Evolutionary conservation across 306 rosid species (phyloP).

Genomic region (Fagus sylvatica): DNA sequence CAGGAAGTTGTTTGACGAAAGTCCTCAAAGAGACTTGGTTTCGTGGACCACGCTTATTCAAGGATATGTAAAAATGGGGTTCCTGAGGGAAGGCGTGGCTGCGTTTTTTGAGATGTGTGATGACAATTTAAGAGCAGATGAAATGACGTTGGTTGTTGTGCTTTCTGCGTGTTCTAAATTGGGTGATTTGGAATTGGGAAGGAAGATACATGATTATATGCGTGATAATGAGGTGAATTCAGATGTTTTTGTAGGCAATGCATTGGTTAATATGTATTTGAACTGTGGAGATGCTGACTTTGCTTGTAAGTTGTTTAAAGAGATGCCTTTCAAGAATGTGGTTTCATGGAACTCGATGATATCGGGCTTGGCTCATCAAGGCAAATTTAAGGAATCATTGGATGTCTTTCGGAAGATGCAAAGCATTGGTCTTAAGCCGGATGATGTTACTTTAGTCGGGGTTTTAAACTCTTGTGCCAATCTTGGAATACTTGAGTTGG

Average conservation of each 20-base stretch:
- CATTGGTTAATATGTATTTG: constrained; percentile 43
- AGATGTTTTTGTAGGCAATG: constrained; percentile 41
- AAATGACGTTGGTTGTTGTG: constrained; percentile 36
- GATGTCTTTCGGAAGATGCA: constrained; percentile 38
- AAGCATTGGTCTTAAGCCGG: constrained; percentile 30
- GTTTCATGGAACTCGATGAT: constrained; percentile 45
- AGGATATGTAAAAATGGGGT: constrained; percentile 31
- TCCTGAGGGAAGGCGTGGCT: constrained; percentile 22
- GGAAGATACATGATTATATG: constrained; percentile 28
- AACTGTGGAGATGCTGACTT: constrained; percentile 31
- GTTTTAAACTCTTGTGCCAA: constrained; percentile 42
- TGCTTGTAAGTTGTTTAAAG: constrained; percentile 22
- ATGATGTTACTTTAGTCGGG: constrained; percentile 42
- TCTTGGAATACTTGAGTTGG: constrained; percentile 44
- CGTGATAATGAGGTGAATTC: constrained; percentile 18
- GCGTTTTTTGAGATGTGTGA: constrained; percentile 37
- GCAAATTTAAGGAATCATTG: constrained; percentile 35
- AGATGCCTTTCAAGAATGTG: constrained; percentile 35
- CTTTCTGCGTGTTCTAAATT: constrained; percentile 47
- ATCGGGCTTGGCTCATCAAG: constrained; percentile 37
- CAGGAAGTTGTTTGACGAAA: constrained; percentile 31
- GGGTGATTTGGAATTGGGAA: constrained; percentile 43
- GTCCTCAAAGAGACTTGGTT: constrained; percentile 34
- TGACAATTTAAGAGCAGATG: constrained; percentile 28
- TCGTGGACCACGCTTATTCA: constrained; percentile 52